Evolutionary conservation across 2,329 filamentous ascomycete genomes (phyloP).

Genomic region (Aspergillus carbonarius): DNA sequence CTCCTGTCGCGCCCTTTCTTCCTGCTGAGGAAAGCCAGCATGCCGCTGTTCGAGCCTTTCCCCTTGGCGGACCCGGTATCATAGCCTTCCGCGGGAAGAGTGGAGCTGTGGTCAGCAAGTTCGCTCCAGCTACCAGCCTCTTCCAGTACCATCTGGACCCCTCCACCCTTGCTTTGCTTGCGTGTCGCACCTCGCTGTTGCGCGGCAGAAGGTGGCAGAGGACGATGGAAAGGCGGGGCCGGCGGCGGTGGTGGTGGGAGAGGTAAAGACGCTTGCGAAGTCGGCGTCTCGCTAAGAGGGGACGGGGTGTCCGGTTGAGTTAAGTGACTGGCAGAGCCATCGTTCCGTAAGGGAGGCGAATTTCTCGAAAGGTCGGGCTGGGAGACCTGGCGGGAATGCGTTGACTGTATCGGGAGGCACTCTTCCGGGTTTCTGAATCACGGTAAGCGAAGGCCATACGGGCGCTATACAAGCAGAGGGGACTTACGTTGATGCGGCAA

Average conservation of each 20-base stretch:
- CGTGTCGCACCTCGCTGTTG: constrained; percentile 63
- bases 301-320: constrained; percentile 29
- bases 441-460: constrained; percentile 11
- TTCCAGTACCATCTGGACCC: constrained; percentile 87
- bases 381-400: constrained; percentile 38
- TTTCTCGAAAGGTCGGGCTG: constrained; percentile 34
- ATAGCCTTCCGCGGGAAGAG: constrained; percentile 66
- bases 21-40: constrained; percentile 84
- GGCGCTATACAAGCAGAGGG: constrained; percentile 3
- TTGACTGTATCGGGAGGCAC: constrained; percentile 27
- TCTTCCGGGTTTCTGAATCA: constrained; percentile 40
- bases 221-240: constrained; percentile 41
- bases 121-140: constrained; percentile 89
- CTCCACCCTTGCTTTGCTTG: constrained; percentile 74
- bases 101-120: constrained; percentile 78
- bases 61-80: constrained; percentile 37
- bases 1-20: constrained; percentile 90
- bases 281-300: constrained; percentile 26
- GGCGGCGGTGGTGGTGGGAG: constrained; percentile 31
- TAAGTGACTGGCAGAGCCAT: constrained; percentile 29
- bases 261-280: constrained; percentile 22
- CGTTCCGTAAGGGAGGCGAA: constrained; percentile 31
- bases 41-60: constrained; percentile 63
- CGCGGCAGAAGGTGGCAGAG: constrained; percentile 40
- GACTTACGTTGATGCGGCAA: constrained; percentile 38